Base-by-base conservation (phyloP, 225 moss, liverwort and hornwort species). In the Bryum argenteum region DNA sequence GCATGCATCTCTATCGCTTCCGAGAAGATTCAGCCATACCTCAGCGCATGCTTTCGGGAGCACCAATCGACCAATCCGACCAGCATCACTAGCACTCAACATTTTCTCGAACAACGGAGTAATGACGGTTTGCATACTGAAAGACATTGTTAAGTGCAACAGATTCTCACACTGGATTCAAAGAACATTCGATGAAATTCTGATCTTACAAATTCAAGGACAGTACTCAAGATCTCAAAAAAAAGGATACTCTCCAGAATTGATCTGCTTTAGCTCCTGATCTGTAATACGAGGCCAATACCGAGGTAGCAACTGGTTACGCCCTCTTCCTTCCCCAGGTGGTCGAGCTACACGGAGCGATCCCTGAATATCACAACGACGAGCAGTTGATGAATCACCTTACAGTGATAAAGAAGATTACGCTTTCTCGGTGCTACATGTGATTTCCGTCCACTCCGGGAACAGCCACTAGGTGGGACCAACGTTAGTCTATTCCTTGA, bases 241-340 rank as follows among this genome's bases (percentile, higher is more conserved):
- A 70, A 57, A 54, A 73, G 90, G 94, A 98, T 98, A 98, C 98
- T 98, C 98, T 94, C 94, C 98, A 84, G 94, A 94, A 73, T 92
- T 91, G 51, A 98, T 98, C 81, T 92, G 94, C 79, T 92, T 92
- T 20, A 98, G 78, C 79, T 98, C 98, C 72, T 98, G 94, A 78
- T 98, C 98, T 58, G 98, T 98, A 51, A 98, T 98, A 51, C 98
- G 91, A 39, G 98, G 98, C 98, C 98, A 98, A 71, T 98, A 98
- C 15, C 98, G 85, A 52, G 98, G 98, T 66, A 98, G 74, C 78
- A 98, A 77, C 74, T 98, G 98, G 70, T 89, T 94, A 44, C 98
- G 98, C 23, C 98, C 98, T 77, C 98, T 90, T 57, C 98, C 98
- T 79, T 98, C 94, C 69, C 94, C 98, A 24, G 98, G 98, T 59